phyloP scores from a whole-genome alignment of 768 basidiomycete genomes.

The Cystobasidium onofrii region DNA sequence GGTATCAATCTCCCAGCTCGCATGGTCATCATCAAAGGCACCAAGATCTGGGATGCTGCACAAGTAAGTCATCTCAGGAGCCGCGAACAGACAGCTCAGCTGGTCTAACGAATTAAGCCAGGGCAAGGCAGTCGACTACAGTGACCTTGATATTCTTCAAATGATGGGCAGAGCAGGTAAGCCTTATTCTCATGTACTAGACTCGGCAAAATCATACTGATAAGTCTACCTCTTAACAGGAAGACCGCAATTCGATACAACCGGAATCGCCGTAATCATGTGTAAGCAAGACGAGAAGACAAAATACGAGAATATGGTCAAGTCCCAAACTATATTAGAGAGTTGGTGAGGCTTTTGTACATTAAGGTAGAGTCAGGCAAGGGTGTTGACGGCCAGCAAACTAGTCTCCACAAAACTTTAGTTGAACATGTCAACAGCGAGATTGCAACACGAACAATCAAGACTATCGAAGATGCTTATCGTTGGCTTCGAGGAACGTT shows the following conservation, averaged over 20 bases:
- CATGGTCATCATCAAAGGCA: constrained; percentile 86
- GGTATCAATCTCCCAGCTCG: constrained; percentile 95
- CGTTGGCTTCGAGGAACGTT: constrained; percentile 79
- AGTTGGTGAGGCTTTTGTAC: constrained; percentile 49
- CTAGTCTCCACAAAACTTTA: constrained; percentile 64
- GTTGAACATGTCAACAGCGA: constrained; percentile 91
- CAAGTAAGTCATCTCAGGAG: constrained; percentile 3
- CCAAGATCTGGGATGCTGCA: constrained; percentile 58
- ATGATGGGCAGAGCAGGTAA: constrained; percentile 58
- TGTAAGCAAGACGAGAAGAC: constrained; percentile 64
- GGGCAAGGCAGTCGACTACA: constrained; percentile 65
- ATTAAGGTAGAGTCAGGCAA: background rate
- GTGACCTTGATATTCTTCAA: constrained; percentile 80
- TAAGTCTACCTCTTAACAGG: background rate
- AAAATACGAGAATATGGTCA: constrained; percentile 61
- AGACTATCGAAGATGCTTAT: constrained; percentile 59
- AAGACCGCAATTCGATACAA: constrained; percentile 55
- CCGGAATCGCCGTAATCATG: constrained; percentile 73
- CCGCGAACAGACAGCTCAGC: too few species aligned
- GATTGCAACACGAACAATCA: constrained; percentile 77
- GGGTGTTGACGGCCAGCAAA: background rate
- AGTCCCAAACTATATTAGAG: constrained; percentile 64
- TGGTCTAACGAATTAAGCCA: too few species aligned
- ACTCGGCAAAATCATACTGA: too few species aligned
- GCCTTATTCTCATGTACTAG: background rate